These are phyloP conservation scores for Solanum commersonii DNA, from an alignment of 257 asterid species.

Conservation along the genomic window DNA sequence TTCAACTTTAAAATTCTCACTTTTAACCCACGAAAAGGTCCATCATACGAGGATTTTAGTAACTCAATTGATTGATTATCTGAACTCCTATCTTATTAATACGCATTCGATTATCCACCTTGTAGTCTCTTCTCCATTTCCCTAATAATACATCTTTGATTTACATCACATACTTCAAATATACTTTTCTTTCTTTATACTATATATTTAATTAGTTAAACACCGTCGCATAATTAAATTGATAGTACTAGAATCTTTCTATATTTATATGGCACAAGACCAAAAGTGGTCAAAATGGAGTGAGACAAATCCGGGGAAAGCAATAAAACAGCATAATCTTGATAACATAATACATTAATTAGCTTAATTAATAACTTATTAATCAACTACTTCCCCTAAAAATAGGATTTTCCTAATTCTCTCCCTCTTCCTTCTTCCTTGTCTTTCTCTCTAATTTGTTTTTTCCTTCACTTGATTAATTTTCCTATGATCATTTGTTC, in stretches of 20 bases:
- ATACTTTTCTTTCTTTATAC: too few species aligned
- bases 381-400: slow-evolving; percentile 6
- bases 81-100: neutral
- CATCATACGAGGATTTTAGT: neutral
- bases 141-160: neutral
- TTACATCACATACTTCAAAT: neutral
- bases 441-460: neutral
- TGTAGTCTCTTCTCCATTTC: neutral
- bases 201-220: too few species aligned
- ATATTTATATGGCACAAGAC: neutral
- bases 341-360: neutral
- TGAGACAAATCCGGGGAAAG: slow-evolving; percentile 35
- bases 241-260: neutral
- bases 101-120: neutral
- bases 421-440: neutral
- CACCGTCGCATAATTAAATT: too few species aligned
- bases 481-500: slow-evolving; percentile 7
- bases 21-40: neutral
- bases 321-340: neutral
- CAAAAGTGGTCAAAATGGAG: slow-evolving; percentile 4
- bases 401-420: neutral
- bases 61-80: neutral
- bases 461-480: slow-evolving; percentile 7
- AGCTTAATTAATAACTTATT: neutral
- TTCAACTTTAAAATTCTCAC: neutral